phyloP scores from a whole-genome alignment of 2,329 filamentous ascomycete genomes.

The Neopestalotiopsis rosae region DNA sequence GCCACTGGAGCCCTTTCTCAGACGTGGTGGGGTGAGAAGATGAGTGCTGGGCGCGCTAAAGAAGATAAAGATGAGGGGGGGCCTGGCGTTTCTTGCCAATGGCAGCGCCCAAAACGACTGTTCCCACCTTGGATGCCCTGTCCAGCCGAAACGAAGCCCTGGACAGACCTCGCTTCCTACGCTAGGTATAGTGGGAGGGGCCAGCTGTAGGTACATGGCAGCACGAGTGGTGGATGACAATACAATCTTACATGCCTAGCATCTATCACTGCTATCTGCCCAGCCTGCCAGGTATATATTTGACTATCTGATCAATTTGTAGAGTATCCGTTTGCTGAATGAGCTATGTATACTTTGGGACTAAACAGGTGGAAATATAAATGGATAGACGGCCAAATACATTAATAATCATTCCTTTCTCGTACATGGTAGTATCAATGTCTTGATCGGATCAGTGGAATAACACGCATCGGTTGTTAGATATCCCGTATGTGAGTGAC shows the following conservation, averaged over 20 bases:
- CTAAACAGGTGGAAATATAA: too few species aligned
- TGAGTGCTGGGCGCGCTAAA: slow-evolving; percentile 5
- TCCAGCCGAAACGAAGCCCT: slow-evolving; percentile 10
- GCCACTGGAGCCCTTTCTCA: neutral
- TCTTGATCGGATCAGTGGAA: neutral
- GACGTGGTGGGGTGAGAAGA: slow-evolving; percentile 13
- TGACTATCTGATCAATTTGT: too few species aligned
- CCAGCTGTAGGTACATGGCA: neutral
- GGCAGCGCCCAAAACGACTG: neutral
- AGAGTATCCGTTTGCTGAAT: too few species aligned
- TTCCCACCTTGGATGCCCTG: slow-evolving; percentile 4
- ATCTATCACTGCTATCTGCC: too few species aligned
- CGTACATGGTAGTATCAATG: neutral
- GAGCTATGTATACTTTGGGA: too few species aligned
- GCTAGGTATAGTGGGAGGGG: neutral
- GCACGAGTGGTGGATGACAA: neutral
- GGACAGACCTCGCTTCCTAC: neutral
- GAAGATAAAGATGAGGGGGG: slow-evolving; percentile 3
- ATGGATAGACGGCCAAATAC: too few species aligned
- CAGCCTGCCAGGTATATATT: too few species aligned
- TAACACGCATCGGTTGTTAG: neutral
- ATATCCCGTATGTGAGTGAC: too few species aligned
- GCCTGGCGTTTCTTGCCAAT: neutral
- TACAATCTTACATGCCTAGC: neutral
- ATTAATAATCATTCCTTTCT: too few species aligned